Base-by-base conservation (phyloP, 2,329 filamentous ascomycete genomes). In the Knufia petricola region DNA sequence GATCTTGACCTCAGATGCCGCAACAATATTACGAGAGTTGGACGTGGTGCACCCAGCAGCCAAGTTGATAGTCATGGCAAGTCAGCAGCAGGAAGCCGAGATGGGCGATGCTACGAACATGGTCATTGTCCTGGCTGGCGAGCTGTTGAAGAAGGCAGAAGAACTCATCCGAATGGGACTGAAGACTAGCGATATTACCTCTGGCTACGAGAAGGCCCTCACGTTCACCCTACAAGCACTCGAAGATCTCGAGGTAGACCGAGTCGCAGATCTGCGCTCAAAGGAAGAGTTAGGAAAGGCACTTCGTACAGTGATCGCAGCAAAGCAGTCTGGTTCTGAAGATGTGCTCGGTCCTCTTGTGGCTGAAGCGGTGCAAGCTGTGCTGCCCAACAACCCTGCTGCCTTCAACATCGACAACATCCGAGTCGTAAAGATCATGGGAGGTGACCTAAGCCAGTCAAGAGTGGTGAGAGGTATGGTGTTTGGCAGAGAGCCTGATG, bases 361-460 rank as follows among this genome's bases (percentile, higher is more conserved):
- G 56, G 83, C 94, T 39, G 88, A 95, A 65, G 79, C 79, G 24
- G 78, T 82, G 19, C 79, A 96, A 49, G 82, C 87, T 38, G 89
- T 98, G 17, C 78, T 98, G 55, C 92, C 94, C 58, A 95, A 95
- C 75, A 95, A 95, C 71, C 85, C 92, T 19, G 71, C 77, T 65
- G 89, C 94, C 72, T 98, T 98, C 78, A 98, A 95, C 69, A 88
- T 98, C 56, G 92, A 98, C 75, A 98, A 98, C 68, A 84, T 98
- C 61, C 86, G 92, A 52, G 94, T 98, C 50, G 94, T 98, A 61
- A 98, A 98, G 78, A 98, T 98, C 63, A 96, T 98, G 90, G 92
- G 92, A 60, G 90, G 92, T 56, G 88, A 85, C 65, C 73, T 98
- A 63, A 87, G 94, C 62, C 89, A 98, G 73, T 95, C 88, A 67